These are phyloP conservation scores for Ogataea methanolica DNA, from an alignment of 805 yeast species.

Conservation along the genomic window DNA sequence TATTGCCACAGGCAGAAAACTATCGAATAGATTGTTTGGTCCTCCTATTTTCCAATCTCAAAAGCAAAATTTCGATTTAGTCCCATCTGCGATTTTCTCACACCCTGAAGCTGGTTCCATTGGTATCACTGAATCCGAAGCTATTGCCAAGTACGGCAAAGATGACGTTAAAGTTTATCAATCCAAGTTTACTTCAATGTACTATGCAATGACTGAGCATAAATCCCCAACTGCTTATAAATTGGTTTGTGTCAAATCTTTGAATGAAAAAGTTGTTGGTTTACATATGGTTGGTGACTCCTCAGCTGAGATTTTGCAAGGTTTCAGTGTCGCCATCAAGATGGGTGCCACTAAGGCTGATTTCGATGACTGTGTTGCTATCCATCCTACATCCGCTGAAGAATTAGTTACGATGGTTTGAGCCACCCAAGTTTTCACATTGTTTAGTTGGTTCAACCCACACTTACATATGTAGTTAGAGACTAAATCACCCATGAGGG, in stretches of 20 bases:
- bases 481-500: background rate
- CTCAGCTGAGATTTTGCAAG: constrained; percentile 91
- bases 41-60: constrained; percentile 62
- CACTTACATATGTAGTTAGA: background rate
- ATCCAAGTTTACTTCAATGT: constrained; percentile 87
- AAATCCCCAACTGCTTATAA: constrained; percentile 89
- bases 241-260: constrained; percentile 63
- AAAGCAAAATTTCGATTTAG: constrained; percentile 79
- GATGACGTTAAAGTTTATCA: constrained; percentile 77
- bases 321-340: constrained; percentile 95
- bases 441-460: background rate
- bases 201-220: constrained; percentile 76
- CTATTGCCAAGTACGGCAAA: constrained; percentile 72
- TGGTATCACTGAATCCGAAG: constrained; percentile 80
- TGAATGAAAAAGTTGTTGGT: constrained; percentile 91
- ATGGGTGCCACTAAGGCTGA: constrained; percentile 99
- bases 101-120: constrained; percentile 97
- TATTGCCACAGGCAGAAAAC: constrained; percentile 94
- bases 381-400: constrained; percentile 98
- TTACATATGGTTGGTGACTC: constrained; percentile 89
- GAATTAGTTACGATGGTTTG: constrained; percentile 82
- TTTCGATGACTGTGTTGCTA: constrained; percentile 94
- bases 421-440: background rate
- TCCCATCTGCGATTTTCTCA: constrained; percentile 95
- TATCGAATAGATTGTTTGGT: constrained; percentile 89